Conservation (phyloP, 2,329 filamentous ascomycete species). For the Exutisphaerella laricina region DNA sequence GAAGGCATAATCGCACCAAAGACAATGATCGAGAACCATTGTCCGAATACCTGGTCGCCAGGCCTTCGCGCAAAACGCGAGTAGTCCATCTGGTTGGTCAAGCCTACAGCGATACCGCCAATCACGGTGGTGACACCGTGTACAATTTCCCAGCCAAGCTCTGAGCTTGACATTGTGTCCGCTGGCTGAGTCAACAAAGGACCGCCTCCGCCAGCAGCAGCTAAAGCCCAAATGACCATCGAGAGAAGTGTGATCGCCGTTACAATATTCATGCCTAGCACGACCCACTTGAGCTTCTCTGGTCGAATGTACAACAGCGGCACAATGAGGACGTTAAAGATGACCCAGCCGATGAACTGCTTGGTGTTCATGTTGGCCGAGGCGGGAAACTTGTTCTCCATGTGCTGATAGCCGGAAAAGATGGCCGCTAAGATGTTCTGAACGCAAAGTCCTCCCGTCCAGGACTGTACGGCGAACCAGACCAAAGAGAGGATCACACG, state of each 20-base stretch:
- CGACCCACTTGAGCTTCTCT: slow-evolving; percentile 37
- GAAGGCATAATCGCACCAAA: slow-evolving; percentile 47
- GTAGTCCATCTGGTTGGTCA: slow-evolving; percentile 40
- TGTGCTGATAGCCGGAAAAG: slow-evolving; percentile 51
- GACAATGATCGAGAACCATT: slow-evolving; percentile 42
- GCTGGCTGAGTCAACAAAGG: slow-evolving; percentile 29
- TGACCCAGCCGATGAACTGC: slow-evolving; percentile 41
- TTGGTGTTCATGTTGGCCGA: slow-evolving; percentile 43
- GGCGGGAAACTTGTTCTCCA: slow-evolving; percentile 49
- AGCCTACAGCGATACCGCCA: slow-evolving; percentile 42
- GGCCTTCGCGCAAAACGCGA: slow-evolving; percentile 33
- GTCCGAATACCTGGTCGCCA: slow-evolving; percentile 43
- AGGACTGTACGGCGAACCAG: slow-evolving; percentile 57
- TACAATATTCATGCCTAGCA: slow-evolving; percentile 41
- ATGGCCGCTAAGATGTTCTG: slow-evolving; percentile 50
- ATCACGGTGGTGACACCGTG: slow-evolving; percentile 40
- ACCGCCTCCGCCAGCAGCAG: slow-evolving; percentile 49
- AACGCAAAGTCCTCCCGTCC: slow-evolving; percentile 54
- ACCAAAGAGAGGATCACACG: slow-evolving; percentile 46
- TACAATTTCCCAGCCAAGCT: slow-evolving; percentile 39
- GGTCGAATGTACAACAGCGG: slow-evolving; percentile 43
- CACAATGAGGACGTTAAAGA: slow-evolving; percentile 44
- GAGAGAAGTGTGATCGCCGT: slow-evolving; percentile 45
- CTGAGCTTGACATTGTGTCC: slow-evolving; percentile 31
- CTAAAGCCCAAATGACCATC: slow-evolving; percentile 56